Percentiles rank a stretch among this genome's conserved stretches.
Conservation (phyloP, 2,329 filamentous ascomycete species). For the Phialemoniopsis sp. region DNA sequence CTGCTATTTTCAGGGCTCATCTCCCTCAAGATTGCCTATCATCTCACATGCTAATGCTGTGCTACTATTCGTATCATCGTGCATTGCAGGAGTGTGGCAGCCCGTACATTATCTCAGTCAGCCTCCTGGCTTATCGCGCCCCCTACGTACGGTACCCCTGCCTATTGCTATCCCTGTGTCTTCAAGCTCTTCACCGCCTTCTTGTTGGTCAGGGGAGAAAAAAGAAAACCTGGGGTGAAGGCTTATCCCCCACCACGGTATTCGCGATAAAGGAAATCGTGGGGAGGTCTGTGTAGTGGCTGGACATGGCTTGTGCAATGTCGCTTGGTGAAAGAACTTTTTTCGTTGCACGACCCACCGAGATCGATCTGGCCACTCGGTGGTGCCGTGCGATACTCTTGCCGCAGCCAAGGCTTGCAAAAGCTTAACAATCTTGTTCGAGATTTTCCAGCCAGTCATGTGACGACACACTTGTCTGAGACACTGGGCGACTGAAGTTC, state of each 20-base stretch:
- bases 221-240: not conserved
- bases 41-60: too few species aligned
- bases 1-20: too few species aligned
- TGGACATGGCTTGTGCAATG: not conserved
- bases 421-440: not conserved
- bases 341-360: not conserved
- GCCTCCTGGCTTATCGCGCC: not conserved
- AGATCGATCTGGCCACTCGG: too few species aligned
- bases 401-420: not conserved
- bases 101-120: not conserved
- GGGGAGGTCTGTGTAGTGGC: not conserved
- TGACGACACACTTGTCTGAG: too few species aligned
- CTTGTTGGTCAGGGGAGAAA: not conserved
- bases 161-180: not conserved
- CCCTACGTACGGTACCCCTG: not conserved
- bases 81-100: too few species aligned
- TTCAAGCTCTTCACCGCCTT: not conserved
- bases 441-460: not conserved
- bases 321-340: not conserved
- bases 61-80: not conserved
- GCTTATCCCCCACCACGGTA: not conserved
- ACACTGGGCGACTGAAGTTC: too few species aligned
- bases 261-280: not conserved
- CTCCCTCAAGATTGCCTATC: too few species aligned
- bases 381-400: too few species aligned